Conservation (phyloP, 2,329 filamentous ascomycete species). For the Talaromyces sp. region DNA sequence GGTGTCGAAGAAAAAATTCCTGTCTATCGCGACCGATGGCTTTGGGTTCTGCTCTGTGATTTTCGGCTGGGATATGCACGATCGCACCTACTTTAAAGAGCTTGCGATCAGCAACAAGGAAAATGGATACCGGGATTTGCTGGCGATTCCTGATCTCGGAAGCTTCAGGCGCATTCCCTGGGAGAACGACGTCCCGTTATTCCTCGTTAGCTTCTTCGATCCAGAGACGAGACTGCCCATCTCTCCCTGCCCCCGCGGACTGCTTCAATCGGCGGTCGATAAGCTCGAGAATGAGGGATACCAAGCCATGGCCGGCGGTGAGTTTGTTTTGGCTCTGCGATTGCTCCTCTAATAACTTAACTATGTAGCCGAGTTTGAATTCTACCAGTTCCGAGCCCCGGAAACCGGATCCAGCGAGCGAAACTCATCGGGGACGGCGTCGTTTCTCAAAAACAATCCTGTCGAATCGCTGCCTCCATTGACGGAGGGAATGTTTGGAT, state of each 20-base stretch:
- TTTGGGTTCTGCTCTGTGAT: constrained; percentile 94
- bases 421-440: constrained; percentile 64
- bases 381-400: constrained; percentile 82
- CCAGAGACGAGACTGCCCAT: constrained; percentile 69
- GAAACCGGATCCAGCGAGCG: constrained; percentile 44
- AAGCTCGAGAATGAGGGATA: constrained; percentile 66
- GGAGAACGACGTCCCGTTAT: constrained; percentile 83
- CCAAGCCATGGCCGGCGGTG: constrained; percentile 84
- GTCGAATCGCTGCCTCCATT: constrained; percentile 69
- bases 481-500: constrained; percentile 94
- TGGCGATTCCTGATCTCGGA: constrained; percentile 73
- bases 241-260: constrained; percentile 71
- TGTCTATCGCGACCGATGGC: constrained; percentile 71
- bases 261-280: constrained; percentile 63
- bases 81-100: constrained; percentile 80
- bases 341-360: constrained; percentile 8
- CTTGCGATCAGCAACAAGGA: constrained; percentile 82
- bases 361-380: constrained; percentile 81
- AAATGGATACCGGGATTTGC: constrained; percentile 82
- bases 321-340: constrained; percentile 25
- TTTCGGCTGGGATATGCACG: constrained; percentile 97
- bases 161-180: constrained; percentile 83
- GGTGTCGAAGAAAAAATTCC: constrained; percentile 87
- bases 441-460: constrained; percentile 69
- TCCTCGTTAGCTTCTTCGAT: constrained; percentile 76